A percentile compares a stretch with the other conserved stretches of the same genome.
These are phyloP conservation scores for Globisporangium canariense DNA, from an alignment of 352 stramenopile species.

Conservation along the genomic window DNA sequence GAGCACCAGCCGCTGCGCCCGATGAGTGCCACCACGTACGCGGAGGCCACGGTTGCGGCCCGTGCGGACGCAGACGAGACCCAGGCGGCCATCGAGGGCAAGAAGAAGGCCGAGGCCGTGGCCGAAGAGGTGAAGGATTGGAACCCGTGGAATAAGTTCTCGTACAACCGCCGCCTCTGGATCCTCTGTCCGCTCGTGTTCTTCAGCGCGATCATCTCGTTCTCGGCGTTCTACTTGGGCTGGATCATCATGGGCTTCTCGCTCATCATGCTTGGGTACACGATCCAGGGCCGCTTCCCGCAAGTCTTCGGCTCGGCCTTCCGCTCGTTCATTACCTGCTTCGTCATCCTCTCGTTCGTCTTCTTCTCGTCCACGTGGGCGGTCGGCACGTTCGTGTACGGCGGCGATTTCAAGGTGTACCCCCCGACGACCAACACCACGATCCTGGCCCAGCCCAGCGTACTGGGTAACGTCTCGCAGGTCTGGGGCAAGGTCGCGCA, in stretches of 20 bases:
- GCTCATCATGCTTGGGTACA: constrained; percentile 73
- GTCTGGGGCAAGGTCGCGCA: constrained; percentile 57
- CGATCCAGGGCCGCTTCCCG: constrained; percentile 80
- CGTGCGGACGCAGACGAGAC: constrained; percentile 53
- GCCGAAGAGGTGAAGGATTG: constrained; percentile 40
- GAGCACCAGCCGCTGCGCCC: constrained; percentile 25
- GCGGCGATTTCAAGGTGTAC: constrained; percentile 78
- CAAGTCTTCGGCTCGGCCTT: constrained; percentile 83
- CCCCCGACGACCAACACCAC: constrained; percentile 31
- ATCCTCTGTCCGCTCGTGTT: constrained; percentile 72
- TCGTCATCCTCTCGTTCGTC: constrained; percentile 81
- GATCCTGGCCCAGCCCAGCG: constrained; percentile 9
- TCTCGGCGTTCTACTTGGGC: constrained; percentile 73
- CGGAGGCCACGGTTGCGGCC: constrained; percentile 13
- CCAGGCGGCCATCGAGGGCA: constrained; percentile 55
- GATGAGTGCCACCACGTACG: constrained; percentile 1
- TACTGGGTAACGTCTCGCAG: constrained; percentile 27
- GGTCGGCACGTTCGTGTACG: constrained; percentile 85
- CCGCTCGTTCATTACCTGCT: constrained; percentile 83
- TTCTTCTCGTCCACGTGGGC: constrained; percentile 88
- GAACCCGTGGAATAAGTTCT: constrained; percentile 82
- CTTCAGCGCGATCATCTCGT: constrained; percentile 79
- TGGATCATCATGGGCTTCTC: constrained; percentile 83
- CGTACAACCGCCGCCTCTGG: constrained; percentile 52
- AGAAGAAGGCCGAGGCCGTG: constrained; percentile 45